Evolutionary conservation across 768 basidiomycete species (phyloP).

Genomic region (Serendipita sp.): DNA sequence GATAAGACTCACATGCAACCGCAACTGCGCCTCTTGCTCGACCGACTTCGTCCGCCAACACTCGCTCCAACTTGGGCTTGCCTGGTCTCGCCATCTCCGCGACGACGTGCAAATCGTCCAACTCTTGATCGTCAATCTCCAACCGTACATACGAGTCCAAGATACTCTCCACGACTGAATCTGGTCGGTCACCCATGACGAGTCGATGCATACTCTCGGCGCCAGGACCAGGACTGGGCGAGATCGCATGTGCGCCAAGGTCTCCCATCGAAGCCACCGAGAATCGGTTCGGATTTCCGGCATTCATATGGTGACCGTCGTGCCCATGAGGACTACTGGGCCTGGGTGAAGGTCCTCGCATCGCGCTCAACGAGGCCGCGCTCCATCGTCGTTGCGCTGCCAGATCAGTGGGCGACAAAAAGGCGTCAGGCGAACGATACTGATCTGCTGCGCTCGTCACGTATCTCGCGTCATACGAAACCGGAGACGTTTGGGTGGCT

Average conservation of each 20-base stretch:
- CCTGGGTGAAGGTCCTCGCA: not conserved
- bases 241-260: not conserved
- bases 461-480: not conserved
- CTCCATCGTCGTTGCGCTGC: conserved; percentile 2
- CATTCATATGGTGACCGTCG: not conserved
- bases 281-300: not conserved
- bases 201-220: not conserved
- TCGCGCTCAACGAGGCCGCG: not conserved
- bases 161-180: not conserved
- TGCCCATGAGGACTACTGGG: not conserved
- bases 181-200: not conserved
- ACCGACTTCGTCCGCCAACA: conserved; percentile 49
- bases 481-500: not conserved
- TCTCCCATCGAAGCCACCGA: not conserved
- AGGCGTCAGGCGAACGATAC: not conserved
- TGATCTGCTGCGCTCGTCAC: not conserved
- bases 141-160: conserved; percentile 21
- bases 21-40: conserved; percentile 36
- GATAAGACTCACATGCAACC: conserved; percentile 45
- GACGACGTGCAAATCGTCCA: conserved; percentile 38
- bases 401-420: not conserved
- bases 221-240: not conserved
- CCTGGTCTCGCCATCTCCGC: conserved; percentile 50
- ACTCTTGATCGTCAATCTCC: conserved; percentile 39
- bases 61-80: conserved; percentile 43